Conservation (phyloP, 2,329 filamentous ascomycete species). For the Ceratocystiopsis brevicomis region DNA sequence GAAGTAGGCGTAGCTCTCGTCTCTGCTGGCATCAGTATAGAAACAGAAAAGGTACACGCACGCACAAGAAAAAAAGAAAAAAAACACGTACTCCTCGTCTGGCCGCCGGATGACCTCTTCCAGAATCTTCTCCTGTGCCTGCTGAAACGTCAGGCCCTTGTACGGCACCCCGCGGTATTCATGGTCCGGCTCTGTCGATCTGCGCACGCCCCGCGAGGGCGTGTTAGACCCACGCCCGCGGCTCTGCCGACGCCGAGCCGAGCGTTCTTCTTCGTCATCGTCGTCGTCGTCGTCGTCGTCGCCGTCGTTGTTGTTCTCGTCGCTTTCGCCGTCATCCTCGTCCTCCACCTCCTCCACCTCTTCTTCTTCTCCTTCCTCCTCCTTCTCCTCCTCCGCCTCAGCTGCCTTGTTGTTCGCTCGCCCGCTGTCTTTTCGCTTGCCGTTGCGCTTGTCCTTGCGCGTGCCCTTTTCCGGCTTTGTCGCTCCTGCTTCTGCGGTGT, state of each 20-base stretch:
- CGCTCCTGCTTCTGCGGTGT: constrained; percentile 14
- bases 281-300: constrained; percentile 7
- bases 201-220: constrained; percentile 4
- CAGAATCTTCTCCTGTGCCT: constrained; percentile 72
- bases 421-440: no score
- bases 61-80: no score
- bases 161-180: constrained; percentile 41
- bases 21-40: constrained; percentile 6
- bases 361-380: constrained; percentile 7
- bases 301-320: constrained; percentile 16
- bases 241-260: constrained; percentile 8
- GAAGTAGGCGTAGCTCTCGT: constrained; percentile 49
- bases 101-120: constrained; percentile 52
- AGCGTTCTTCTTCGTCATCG: constrained; percentile 1
- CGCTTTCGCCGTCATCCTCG: constrained; percentile 16
- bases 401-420: not conserved
- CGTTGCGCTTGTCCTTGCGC: not conserved
- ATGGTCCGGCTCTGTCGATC: constrained; percentile 18
- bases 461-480: constrained; percentile 22
- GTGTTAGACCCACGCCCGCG: constrained; percentile 2
- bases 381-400: constrained; percentile 5
- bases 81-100: constrained; percentile 36
- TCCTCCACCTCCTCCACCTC: constrained; percentile 12
- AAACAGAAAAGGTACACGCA: not conserved
- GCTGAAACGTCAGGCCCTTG: constrained; percentile 57